Conservation (phyloP, 2,329 filamentous ascomycete species). For the Verticillium tricorpus region DNA sequence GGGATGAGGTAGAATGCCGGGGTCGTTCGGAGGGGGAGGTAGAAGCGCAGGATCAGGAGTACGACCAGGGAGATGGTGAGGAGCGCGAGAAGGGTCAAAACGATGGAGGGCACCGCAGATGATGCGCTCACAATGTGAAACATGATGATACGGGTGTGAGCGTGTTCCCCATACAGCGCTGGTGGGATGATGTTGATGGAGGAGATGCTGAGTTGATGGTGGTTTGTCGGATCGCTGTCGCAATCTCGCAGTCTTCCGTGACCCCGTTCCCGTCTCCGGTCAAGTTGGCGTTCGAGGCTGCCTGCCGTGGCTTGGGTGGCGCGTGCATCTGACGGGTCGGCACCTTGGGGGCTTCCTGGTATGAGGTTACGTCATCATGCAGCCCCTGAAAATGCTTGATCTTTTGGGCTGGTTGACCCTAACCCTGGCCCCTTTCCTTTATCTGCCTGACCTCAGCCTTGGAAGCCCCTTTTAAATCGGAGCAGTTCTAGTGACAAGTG, state of each 20-base stretch:
- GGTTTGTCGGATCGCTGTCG: background rate
- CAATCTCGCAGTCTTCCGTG: background rate
- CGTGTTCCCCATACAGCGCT: background rate
- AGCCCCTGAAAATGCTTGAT: too few species aligned
- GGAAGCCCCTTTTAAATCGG: too few species aligned
- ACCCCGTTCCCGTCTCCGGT: background rate
- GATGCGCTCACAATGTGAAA: slow-evolving; percentile 47
- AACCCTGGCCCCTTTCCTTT: too few species aligned
- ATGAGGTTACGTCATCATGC: too few species aligned
- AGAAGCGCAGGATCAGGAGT: slow-evolving; percentile 81
- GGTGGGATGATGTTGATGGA: background rate
- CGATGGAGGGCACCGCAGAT: slow-evolving; percentile 70
- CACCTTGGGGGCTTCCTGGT: too few species aligned
- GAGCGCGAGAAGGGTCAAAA: slow-evolving; percentile 72
- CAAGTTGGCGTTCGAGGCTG: background rate
- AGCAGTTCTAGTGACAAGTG: too few species aligned
- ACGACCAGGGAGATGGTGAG: slow-evolving; percentile 70
- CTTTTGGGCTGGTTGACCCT: too few species aligned
- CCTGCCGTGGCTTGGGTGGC: too few species aligned
- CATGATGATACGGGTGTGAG: slow-evolving; percentile 21
- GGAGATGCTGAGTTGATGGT: background rate
- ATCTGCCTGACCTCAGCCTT: too few species aligned
- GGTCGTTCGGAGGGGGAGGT: slow-evolving; percentile 83
- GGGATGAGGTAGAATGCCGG: slow-evolving; percentile 86
- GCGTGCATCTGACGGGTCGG: too few species aligned